Conservation (phyloP, 1,284 basidiomycete species). For the Trametes pubescens region DNA sequence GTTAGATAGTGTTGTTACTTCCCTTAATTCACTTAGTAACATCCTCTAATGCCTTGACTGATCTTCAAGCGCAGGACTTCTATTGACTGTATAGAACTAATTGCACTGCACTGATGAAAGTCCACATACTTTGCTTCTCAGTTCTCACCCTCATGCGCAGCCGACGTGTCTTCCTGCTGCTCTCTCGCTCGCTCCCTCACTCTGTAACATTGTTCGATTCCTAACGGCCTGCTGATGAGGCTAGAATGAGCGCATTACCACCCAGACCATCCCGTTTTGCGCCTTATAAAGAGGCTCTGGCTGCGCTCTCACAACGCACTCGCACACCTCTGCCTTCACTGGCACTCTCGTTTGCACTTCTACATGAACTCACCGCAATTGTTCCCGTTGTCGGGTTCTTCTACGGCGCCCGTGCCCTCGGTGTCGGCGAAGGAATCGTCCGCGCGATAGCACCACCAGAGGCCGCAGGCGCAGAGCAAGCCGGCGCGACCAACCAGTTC, state of each 20-base stretch:
- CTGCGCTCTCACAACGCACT: conserved; percentile 66
- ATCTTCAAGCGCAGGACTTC: too few species aligned
- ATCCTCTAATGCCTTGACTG: too few species aligned
- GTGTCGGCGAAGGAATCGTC: conserved; percentile 77
- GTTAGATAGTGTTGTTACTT: too few species aligned
- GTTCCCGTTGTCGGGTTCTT: conserved; percentile 82
- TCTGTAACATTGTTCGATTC: not conserved
- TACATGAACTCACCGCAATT: conserved; percentile 91
- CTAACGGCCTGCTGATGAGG: not conserved
- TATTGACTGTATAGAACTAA: too few species aligned
- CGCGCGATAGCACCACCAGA: conserved; percentile 39
- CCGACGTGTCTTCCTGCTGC: not conserved
- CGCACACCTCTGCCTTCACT: conserved; percentile 82
- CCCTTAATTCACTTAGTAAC: too few species aligned
- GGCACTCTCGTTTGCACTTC: conserved; percentile 79
- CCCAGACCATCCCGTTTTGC: conserved; percentile 38
- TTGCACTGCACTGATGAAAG: too few species aligned
- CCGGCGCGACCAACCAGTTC: not conserved
- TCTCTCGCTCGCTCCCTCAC: not conserved
- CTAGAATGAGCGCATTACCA: conserved; percentile 10
- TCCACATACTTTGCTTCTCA: too few species aligned
- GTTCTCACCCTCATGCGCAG: conserved; percentile 1
- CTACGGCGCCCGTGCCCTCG: conserved; percentile 72
- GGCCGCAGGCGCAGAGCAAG: not conserved
- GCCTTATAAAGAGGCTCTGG: conserved; percentile 60